These are phyloP conservation scores for Penicillium sumatraense DNA, from an alignment of 2,329 filamentous ascomycete genomes.

Conservation along the genomic window DNA sequence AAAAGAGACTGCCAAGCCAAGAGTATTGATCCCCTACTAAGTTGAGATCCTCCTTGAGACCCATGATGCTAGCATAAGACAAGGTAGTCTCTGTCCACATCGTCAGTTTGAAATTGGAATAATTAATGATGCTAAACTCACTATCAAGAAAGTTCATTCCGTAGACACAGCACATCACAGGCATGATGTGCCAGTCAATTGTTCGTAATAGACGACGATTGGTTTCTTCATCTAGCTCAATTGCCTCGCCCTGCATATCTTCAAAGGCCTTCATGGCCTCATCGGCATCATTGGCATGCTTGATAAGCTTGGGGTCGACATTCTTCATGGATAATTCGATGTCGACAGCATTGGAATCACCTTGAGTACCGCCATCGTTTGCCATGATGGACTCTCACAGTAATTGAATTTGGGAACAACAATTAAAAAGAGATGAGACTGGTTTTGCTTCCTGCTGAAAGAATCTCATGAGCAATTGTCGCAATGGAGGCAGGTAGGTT, in stretches of 20 bases:
- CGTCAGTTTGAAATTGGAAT: neutral
- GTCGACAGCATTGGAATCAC: neutral
- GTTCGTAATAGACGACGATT: constrained; percentile 58
- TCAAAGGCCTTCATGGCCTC: constrained; percentile 61
- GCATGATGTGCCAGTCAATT: constrained; percentile 64
- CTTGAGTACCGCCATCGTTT: neutral
- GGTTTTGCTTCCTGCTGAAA: neutral
- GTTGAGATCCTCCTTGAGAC: constrained; percentile 52
- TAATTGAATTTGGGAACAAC: neutral
- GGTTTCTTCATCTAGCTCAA: constrained; percentile 57
- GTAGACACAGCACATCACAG: constrained; percentile 43
- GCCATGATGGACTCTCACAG: constrained; percentile 1
- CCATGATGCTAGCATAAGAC: constrained; percentile 60
- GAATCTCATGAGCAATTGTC: neutral
- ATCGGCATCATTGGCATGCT: constrained; percentile 59
- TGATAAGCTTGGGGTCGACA: constrained; percentile 17
- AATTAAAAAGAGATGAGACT: neutral
- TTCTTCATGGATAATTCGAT: constrained; percentile 6
- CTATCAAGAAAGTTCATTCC: constrained; percentile 15
- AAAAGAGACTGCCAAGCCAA: constrained; percentile 59
- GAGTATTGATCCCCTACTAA: constrained; percentile 53
- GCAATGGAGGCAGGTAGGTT: neutral
- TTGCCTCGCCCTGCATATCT: constrained; percentile 48
- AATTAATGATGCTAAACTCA: neutral
- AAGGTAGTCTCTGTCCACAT: constrained; percentile 48